phyloP scores from a whole-genome alignment of 148 eudicot species.

The Fagopyrum esculentum region DNA sequence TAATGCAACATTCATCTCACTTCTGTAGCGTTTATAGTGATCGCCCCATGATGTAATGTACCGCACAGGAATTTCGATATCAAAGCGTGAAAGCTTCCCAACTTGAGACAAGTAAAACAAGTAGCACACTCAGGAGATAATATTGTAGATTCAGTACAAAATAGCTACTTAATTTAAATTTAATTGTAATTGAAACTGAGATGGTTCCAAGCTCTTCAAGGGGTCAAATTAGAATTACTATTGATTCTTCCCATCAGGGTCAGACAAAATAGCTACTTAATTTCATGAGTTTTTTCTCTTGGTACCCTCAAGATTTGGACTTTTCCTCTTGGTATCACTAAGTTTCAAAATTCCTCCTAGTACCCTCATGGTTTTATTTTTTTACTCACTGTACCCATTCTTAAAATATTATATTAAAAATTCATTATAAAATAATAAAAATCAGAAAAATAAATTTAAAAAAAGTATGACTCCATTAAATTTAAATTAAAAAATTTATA shows the following conservation, averaged over 20 bases:
- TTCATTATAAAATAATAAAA: too few species aligned
- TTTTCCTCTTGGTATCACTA: too few species aligned
- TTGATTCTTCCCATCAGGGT: background rate
- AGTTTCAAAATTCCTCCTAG: too few species aligned
- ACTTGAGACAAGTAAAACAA: constrained; percentile 20
- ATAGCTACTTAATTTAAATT: too few species aligned
- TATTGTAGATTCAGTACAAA: background rate
- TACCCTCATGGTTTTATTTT: too few species aligned
- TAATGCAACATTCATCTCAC: constrained; percentile 38
- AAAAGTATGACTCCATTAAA: too few species aligned
- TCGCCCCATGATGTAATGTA: constrained; percentile 29
- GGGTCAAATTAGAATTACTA: background rate
- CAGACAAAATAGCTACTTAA: background rate
- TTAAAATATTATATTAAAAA: too few species aligned
- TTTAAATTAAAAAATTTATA: too few species aligned
- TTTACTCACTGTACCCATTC: too few species aligned
- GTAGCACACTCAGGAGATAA: background rate
- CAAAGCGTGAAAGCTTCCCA: constrained; percentile 40
- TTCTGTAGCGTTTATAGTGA: constrained; percentile 30
- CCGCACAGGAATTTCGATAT: constrained; percentile 28
- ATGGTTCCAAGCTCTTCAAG: background rate
- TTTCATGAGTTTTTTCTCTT: too few species aligned
- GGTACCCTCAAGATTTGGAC: too few species aligned
- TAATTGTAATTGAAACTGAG: background rate
- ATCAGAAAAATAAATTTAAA: too few species aligned